Evolutionary conservation across 2,329 filamentous ascomycete species (phyloP).

Genomic region (Endothia cerciana): DNA sequence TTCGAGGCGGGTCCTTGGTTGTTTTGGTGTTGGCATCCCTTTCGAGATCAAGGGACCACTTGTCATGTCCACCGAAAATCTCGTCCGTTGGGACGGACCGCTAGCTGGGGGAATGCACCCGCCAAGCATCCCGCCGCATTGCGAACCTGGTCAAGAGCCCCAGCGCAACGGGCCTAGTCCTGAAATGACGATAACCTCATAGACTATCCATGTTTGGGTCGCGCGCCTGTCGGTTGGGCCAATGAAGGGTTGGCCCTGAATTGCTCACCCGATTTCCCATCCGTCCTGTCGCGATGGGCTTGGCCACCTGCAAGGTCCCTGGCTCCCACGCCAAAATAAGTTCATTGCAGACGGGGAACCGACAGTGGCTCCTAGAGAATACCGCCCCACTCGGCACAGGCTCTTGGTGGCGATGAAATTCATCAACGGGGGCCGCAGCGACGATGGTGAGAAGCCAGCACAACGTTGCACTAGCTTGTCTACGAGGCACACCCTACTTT

Average conservation of each 20-base stretch:
- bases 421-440: not conserved
- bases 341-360: too few species aligned
- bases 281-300: constrained; percentile 7
- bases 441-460: constrained; percentile 11
- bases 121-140: not conserved
- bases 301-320: constrained; percentile 5
- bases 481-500: constrained; percentile 21
- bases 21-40: too few species aligned
- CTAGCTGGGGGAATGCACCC: not conserved
- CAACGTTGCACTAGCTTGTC: constrained; percentile 8
- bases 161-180: constrained; percentile 7
- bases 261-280: constrained; percentile 10
- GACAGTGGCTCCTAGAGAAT: not conserved
- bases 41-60: not conserved
- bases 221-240: not conserved
- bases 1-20: not conserved
- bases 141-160: constrained; percentile 16
- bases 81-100: not conserved
- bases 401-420: not conserved
- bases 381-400: not conserved
- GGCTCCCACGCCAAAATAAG: too few species aligned
- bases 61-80: not conserved
- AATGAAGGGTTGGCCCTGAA: constrained; percentile 7
- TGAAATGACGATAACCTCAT: constrained; percentile 14
- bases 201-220: not conserved